A percentile compares a stretch with the other conserved stretches of the same genome.
Conservation (phyloP, 495 filamentous ascomycete genomes). For the Friedmanniomyces endolithicus region DNA sequence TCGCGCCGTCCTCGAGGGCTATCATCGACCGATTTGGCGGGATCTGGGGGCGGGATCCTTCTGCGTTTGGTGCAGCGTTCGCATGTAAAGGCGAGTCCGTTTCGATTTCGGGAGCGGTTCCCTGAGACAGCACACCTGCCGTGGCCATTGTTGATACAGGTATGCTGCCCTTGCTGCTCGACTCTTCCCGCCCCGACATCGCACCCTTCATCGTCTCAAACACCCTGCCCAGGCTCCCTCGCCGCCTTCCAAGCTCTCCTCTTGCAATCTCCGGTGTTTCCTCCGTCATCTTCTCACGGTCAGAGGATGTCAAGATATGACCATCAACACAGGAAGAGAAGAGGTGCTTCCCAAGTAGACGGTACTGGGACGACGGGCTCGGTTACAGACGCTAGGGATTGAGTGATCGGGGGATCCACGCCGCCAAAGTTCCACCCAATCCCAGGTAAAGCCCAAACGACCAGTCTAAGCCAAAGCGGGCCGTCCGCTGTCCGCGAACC, state of each 20-base stretch:
- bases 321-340: neutral
- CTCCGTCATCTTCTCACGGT: neutral
- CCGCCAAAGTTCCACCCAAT: no score
- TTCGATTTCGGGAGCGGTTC: neutral
- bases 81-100: neutral
- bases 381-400: neutral
- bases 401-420: neutral
- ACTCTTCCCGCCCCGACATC: conserved; percentile 1
- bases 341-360: neutral
- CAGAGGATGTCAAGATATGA: neutral
- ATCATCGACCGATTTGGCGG: neutral
- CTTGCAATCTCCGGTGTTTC: neutral
- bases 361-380: neutral
- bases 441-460: no score
- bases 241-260: neutral
- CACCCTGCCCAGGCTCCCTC: neutral
- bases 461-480: no score
- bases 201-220: conserved; percentile 4
- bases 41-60: neutral
- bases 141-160: neutral
- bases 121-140: neutral
- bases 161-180: conserved; percentile 4
- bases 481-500: neutral
- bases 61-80: neutral
- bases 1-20: neutral